phyloP scores from a whole-genome alignment of 208 protist species.

The Tritrichomonas musculus region DNA sequence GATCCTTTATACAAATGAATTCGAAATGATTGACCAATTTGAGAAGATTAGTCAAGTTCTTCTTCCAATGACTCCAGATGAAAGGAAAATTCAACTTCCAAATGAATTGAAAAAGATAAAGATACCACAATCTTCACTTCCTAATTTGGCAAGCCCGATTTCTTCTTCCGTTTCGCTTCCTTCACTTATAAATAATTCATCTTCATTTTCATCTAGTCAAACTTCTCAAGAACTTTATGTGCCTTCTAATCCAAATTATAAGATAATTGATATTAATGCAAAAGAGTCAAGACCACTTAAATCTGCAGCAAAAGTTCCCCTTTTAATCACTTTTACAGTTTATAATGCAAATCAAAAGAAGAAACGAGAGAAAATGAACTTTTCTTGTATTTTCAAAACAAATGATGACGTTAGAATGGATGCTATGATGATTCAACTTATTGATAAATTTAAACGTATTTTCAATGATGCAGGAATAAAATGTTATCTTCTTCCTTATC shows the following conservation, averaged over 20 bases:
- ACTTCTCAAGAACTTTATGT: neutral
- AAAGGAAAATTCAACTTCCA: neutral
- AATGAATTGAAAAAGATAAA: neutral
- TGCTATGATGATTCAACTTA: constrained; percentile 76
- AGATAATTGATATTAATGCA: neutral
- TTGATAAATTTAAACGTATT: constrained; percentile 69
- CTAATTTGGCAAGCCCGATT: no score
- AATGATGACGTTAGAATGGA: constrained; percentile 84
- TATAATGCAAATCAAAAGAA: neutral
- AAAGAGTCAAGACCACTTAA: constrained; percentile 14
- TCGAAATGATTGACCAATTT: neutral
- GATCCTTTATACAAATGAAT: neutral
- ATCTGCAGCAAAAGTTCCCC: constrained; percentile 32
- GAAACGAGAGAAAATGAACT: neutral
- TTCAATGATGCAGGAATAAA: constrained; percentile 65
- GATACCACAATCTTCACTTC: no score
- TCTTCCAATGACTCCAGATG: neutral
- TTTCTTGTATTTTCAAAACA: constrained; percentile 73
- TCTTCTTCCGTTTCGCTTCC: no score
- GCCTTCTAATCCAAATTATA: constrained; percentile 24
- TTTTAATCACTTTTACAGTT: constrained; percentile 36
- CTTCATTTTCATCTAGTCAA: no score
- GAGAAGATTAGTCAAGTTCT: neutral
- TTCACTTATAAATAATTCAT: no score
- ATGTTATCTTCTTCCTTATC: constrained; percentile 76